Base-by-base conservation (phyloP, 2,329 filamentous ascomycete genomes). In the Diaporthe ilicicola region DNA sequence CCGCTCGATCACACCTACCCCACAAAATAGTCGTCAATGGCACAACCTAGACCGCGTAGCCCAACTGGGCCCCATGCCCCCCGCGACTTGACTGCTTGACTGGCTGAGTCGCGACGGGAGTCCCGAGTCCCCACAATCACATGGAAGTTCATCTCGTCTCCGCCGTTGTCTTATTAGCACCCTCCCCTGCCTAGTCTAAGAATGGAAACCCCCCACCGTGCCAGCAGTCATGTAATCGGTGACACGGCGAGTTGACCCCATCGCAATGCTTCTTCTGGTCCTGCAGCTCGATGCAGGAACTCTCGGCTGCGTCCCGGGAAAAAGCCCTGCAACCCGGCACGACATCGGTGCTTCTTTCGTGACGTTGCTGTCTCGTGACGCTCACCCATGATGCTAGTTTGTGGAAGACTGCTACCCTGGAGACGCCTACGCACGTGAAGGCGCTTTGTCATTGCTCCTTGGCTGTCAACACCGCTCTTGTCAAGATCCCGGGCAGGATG, bases 281-380 rank as follows among this genome's bases (percentile, higher is more conserved):
- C 3, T 50, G 51, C 27, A 27, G 4, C 15, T 61, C 48, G 46
- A 71, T 44, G 70, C 70, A 71, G 55, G 66, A 64, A 71, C 70
- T 54, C 56, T 39, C 44, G 53, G 64, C 53, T 48, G 59, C 59
- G 59, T 64, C 44, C 59, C 59, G 59, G 59, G 44, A 64, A 37
- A 37, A 24, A 53, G 44, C 29, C n/a, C 24, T 64, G 29, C 53
- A 51, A 42, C 24, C 67, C 73, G 75, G 76, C 72, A 72, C 68
- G 72, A 75, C 72, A 74, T 76, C 76, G 75, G 75, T 74, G 75
- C 69, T 76, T 76, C 71, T 75, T 51, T 66, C 42, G 75, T 69
- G 71, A 53, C 8, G 67, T 56, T 66, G 42, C 59, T 53, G 67
- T 44, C 44, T 59, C 67, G 54, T 65, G 50, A 68, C 39, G 15